These are phyloP conservation scores for Saturnispora ahearnii DNA, from an alignment of 805 yeast genomes.

Conservation along the genomic window DNA sequence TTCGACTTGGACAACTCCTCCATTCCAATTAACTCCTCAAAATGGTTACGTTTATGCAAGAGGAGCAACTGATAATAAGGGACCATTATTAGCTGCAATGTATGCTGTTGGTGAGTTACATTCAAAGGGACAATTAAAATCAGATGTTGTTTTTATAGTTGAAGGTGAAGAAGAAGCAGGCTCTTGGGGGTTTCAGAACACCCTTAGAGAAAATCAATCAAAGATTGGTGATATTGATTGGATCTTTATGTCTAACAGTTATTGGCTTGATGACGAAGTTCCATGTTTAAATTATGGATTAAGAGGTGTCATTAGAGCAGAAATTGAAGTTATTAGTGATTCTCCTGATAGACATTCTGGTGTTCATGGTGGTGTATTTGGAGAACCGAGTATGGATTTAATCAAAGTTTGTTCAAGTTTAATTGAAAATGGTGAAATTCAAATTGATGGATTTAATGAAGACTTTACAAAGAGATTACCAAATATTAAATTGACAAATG, in stretches of 20 bases:
- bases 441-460: slow-evolving; percentile 44
- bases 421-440: slow-evolving; percentile 46
- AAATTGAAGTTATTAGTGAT: slow-evolving; percentile 61
- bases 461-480: not conserved
- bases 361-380: slow-evolving; percentile 84
- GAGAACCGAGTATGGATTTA: slow-evolving; percentile 86
- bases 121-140: slow-evolving; percentile 40
- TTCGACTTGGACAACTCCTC: slow-evolving; percentile 65
- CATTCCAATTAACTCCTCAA: slow-evolving; percentile 63
- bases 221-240: slow-evolving; percentile 74
- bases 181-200: slow-evolving; percentile 71
- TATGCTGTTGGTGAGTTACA: slow-evolving; percentile 74
- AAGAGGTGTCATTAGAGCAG: slow-evolving; percentile 80
- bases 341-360: slow-evolving; percentile 92
- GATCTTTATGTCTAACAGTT: slow-evolving; percentile 82
- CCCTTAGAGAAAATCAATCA: slow-evolving; percentile 41
- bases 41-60: slow-evolving; percentile 86
- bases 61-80: slow-evolving; percentile 93
- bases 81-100: slow-evolving; percentile 81
- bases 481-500: not conserved
- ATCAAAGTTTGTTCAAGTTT: slow-evolving; percentile 61
- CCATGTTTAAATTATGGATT: slow-evolving; percentile 94
- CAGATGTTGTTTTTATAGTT: slow-evolving; percentile 73
- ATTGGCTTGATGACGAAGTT: slow-evolving; percentile 82
- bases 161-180: slow-evolving; percentile 98